Percentiles rank a stretch among this genome's conserved stretches.
Conservation (phyloP, 2,329 filamentous ascomycete genomes). For the Microsporum ferrugineum region DNA sequence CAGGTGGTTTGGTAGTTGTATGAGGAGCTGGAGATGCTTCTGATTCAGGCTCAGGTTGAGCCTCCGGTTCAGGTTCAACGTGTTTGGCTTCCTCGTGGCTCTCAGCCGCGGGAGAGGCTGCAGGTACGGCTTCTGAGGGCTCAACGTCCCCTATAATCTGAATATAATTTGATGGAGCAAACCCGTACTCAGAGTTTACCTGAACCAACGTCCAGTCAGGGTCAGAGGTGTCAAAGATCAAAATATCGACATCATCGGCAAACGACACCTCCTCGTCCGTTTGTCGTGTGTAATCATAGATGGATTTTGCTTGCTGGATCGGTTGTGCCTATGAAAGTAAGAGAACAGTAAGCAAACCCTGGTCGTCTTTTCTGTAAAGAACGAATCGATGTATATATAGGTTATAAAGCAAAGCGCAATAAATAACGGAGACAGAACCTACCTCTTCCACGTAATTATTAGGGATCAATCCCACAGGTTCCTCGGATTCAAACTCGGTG, state of each 20-base stretch:
- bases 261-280: slow-evolving; percentile 98
- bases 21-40: slow-evolving; percentile 17
- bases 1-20: slow-evolving; percentile 27
- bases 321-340: slow-evolving; percentile 47
- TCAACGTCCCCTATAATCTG: slow-evolving; percentile 46
- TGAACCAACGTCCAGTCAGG: slow-evolving; percentile 95
- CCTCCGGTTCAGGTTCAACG: slow-evolving; percentile 36
- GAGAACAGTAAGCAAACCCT: not conserved
- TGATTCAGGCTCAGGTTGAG: slow-evolving; percentile 25
- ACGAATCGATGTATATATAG: not conserved
- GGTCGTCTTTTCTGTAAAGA: not conserved
- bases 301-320: slow-evolving; percentile 63
- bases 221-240: slow-evolving; percentile 82
- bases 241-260: slow-evolving; percentile 69
- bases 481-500: slow-evolving; percentile 70
- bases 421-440: slow-evolving; percentile 24
- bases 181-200: slow-evolving; percentile 73
- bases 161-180: slow-evolving; percentile 93
- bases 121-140: slow-evolving; percentile 34
- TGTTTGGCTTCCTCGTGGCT: slow-evolving; percentile 18
- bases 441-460: slow-evolving; percentile 95
- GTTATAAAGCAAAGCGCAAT: not conserved
- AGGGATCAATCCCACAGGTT: slow-evolving; percentile 79
- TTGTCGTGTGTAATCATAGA: slow-evolving; percentile 96
- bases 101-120: slow-evolving; percentile 17